Percentiles rank a stretch among this genome's conserved stretches.
phyloP scores from a whole-genome alignment of 2,329 filamentous ascomycete species.

The Hypoxylon sp. region DNA sequence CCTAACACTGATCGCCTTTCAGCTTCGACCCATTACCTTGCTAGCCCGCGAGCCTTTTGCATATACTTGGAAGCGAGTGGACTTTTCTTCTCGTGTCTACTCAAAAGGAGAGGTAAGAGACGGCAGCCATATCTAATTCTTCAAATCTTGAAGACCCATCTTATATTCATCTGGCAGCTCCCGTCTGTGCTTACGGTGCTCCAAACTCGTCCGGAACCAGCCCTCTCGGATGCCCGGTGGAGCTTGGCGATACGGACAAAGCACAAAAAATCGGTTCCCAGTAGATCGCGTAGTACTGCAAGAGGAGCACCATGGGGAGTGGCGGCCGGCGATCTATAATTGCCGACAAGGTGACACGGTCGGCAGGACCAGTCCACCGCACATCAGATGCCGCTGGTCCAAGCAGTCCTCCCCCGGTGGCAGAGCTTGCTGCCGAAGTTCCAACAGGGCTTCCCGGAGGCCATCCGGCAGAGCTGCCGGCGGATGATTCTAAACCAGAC shows the following conservation, averaged over 20 bases:
- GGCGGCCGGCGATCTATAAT: constrained; percentile 27
- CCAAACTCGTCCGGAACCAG: neutral
- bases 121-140: neutral
- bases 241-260: constrained; percentile 15
- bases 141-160: neutral
- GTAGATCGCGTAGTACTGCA: neutral
- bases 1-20: constrained; percentile 28
- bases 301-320: constrained; percentile 7
- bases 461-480: constrained; percentile 22
- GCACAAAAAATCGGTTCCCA: neutral
- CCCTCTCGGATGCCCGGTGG: neutral
- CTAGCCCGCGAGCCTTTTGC: neutral
- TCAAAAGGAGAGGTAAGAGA: neutral
- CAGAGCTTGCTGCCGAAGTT: constrained; percentile 27
- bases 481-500: neutral
- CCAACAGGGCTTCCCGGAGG: constrained; percentile 8
- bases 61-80: neutral
- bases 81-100: constrained; percentile 12
- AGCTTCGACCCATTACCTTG: constrained; percentile 20
- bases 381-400: constrained; percentile 32
- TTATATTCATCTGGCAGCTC: neutral
- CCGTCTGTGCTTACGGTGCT: neutral
- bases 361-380: constrained; percentile 39
- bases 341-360: constrained; percentile 35
- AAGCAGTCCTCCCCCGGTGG: constrained; percentile 21